Evolutionary conservation across 2,329 filamentous ascomycete species (phyloP).

Genomic region (Sphaerostilbella broomeana): DNA sequence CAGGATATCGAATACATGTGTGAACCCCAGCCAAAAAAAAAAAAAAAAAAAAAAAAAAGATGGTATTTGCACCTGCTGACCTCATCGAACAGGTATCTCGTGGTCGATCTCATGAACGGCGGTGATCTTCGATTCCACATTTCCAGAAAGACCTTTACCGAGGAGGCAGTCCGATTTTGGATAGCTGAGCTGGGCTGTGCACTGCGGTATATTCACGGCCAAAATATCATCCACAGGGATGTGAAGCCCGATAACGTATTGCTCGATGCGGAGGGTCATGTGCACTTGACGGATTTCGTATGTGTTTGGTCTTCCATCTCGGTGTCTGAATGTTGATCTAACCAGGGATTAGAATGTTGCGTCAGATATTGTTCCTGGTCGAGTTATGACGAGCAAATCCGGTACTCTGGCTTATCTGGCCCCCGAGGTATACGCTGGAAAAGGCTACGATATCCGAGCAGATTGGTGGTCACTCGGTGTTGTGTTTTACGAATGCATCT

Average conservation of each 20-base stretch:
- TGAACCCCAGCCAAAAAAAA: constrained; percentile 28
- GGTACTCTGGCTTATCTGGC: constrained; percentile 93
- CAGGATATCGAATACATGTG: constrained; percentile 99
- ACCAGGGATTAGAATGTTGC: constrained; percentile 75
- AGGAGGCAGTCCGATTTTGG: constrained; percentile 96
- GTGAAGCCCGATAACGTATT: constrained; percentile 90
- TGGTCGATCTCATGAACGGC: constrained; percentile 96
- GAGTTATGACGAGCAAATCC: constrained; percentile 86
- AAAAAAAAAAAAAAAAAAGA: background rate
- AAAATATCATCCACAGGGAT: constrained; percentile 85
- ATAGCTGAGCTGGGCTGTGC: constrained; percentile 91
- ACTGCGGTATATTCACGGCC: constrained; percentile 74
- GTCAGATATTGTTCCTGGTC: constrained; percentile 80
- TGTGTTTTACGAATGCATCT: constrained; percentile 98
- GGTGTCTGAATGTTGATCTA: constrained; percentile 13
- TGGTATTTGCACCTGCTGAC: constrained; percentile 67
- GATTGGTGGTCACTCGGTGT: constrained; percentile 99
- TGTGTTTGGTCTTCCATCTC: constrained; percentile 35
- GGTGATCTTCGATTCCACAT: constrained; percentile 97
- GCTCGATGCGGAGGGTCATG: constrained; percentile 82
- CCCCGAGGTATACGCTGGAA: constrained; percentile 87
- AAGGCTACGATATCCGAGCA: constrained; percentile 81
- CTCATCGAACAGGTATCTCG: constrained; percentile 67
- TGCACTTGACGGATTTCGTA: constrained; percentile 97
- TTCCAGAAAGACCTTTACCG: constrained; percentile 93